Percentiles rank a stretch among this genome's conserved stretches.
Conservation (phyloP, 768 basidiomycete genomes). For the Lepiota brunneoincarnata region DNA sequence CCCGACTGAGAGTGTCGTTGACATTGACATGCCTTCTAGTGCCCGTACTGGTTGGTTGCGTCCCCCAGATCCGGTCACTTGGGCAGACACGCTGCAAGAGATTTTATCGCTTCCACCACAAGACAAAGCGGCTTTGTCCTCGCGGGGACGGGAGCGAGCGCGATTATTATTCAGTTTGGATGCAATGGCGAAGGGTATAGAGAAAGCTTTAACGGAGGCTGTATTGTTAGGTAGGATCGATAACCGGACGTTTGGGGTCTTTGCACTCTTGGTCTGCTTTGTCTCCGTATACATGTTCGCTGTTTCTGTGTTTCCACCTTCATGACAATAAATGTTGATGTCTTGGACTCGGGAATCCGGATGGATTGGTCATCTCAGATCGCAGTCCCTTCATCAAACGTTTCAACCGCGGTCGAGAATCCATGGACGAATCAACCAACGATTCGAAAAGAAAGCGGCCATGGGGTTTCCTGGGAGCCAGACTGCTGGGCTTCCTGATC, state of each 20-base stretch:
- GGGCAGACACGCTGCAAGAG: slow-evolving; percentile 67
- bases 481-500: too few relatives aligned
- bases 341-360: not conserved
- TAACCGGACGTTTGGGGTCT: slow-evolving; percentile 16
- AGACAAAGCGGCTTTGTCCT: slow-evolving; percentile 47
- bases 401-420: too few relatives aligned
- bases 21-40: slow-evolving; percentile 26
- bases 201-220: slow-evolving; percentile 52
- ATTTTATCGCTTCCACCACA: slow-evolving; percentile 45
- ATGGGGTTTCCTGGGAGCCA: too few relatives aligned
- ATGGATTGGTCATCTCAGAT: too few relatives aligned
- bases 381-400: too few relatives aligned
- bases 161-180: slow-evolving; percentile 70
- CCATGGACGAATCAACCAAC: too few relatives aligned
- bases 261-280: slow-evolving; percentile 29
- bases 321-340: not conserved
- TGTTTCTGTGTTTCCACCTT: not conserved
- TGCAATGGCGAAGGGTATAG: slow-evolving; percentile 63
- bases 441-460: too few relatives aligned
- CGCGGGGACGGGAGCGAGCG: slow-evolving; percentile 60
- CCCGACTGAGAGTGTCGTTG: slow-evolving; percentile 80
- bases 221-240: slow-evolving; percentile 48
- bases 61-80: slow-evolving; percentile 54
- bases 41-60: slow-evolving; percentile 80
- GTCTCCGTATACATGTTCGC: slow-evolving; percentile 25